A percentile compares a stretch with the other conserved stretches of the same genome.
phyloP scores from a whole-genome alignment of 2,329 filamentous ascomycete genomes.

The Fusarium verrucosum region DNA sequence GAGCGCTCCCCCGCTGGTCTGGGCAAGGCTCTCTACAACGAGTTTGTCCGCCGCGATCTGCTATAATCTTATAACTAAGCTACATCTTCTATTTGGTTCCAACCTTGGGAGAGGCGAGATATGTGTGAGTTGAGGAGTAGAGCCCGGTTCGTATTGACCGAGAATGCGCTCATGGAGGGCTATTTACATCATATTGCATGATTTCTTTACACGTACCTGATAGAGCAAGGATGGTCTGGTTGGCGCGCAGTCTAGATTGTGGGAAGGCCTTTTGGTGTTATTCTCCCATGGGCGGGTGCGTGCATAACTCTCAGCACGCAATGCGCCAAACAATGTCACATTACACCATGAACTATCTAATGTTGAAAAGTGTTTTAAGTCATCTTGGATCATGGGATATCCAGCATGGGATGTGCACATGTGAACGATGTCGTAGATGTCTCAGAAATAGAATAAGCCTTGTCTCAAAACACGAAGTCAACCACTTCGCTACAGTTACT shows the following conservation, averaged over 20 bases:
- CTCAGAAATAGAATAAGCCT: not conserved
- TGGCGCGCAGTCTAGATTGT: conserved; percentile 42
- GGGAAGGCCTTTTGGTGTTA: conserved; percentile 37
- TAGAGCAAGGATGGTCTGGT: conserved; percentile 48
- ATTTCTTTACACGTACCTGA: conserved; percentile 47
- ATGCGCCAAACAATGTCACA: conserved; percentile 41
- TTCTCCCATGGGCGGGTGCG: conserved; percentile 34
- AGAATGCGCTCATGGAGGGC: conserved; percentile 41
- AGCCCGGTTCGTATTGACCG: conserved; percentile 30
- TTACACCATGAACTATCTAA: conserved; percentile 32
- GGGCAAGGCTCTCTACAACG: conserved; percentile 91
- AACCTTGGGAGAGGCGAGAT: conserved; percentile 7
- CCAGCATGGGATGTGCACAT: not conserved
- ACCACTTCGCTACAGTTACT: not conserved
- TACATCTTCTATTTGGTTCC: conserved; percentile 15
- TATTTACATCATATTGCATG: conserved; percentile 45
- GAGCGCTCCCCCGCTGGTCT: conserved; percentile 92
- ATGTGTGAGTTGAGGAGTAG: conserved; percentile 28
- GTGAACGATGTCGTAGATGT: conserved; percentile 5
- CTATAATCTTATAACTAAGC: conserved; percentile 67
- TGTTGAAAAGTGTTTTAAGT: conserved; percentile 36
- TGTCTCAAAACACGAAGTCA: not conserved
- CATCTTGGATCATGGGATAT: not conserved
- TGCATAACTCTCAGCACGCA: conserved; percentile 36
- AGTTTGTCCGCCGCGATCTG: conserved; percentile 96